Percentiles rank a stretch among this genome's conserved stretches.
These are phyloP conservation scores for Panicum virgatum DNA, from an alignment of 202 grass and related monocot genomes.

Conservation along the genomic window DNA sequence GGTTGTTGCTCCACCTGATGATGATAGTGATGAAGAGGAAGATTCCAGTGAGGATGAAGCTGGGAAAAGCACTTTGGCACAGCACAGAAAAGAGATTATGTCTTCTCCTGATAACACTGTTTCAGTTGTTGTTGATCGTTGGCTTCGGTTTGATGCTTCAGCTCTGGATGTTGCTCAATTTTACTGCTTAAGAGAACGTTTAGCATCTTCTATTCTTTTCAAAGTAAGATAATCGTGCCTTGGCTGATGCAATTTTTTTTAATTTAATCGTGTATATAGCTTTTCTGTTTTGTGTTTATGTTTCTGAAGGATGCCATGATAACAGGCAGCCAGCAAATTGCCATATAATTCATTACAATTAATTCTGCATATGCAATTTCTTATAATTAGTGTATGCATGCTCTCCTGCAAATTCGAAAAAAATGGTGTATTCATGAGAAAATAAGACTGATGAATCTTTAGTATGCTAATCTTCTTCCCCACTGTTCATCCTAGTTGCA, in stretches of 20 bases:
- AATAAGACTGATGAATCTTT: not conserved
- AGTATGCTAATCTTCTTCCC: not conserved
- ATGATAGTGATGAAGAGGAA: slow-evolving; percentile 53
- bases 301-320: slow-evolving; percentile 6
- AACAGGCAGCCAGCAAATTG: not conserved
- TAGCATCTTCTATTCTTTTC: slow-evolving; percentile 76
- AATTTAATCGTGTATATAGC: slow-evolving; percentile 2
- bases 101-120: slow-evolving; percentile 84
- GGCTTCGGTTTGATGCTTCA: slow-evolving; percentile 77
- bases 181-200: slow-evolving; percentile 87
- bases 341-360: slow-evolving; percentile 11
- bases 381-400: not conserved
- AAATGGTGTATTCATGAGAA: not conserved
- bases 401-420: not conserved
- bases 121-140: slow-evolving; percentile 81
- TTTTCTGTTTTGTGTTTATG: not conserved
- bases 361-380: not conserved
- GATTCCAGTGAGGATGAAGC: slow-evolving; percentile 69
- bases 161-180: slow-evolving; percentile 97
- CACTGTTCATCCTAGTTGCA: not conserved
- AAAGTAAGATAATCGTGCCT: slow-evolving; percentile 61
- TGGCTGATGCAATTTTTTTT: not conserved
- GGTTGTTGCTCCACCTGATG: slow-evolving; percentile 76
- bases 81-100: slow-evolving; percentile 69
- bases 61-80: slow-evolving; percentile 36